Conservation (phyloP, 176 grass and related monocot species). For the Dendrocalamus sinicus region DNA sequence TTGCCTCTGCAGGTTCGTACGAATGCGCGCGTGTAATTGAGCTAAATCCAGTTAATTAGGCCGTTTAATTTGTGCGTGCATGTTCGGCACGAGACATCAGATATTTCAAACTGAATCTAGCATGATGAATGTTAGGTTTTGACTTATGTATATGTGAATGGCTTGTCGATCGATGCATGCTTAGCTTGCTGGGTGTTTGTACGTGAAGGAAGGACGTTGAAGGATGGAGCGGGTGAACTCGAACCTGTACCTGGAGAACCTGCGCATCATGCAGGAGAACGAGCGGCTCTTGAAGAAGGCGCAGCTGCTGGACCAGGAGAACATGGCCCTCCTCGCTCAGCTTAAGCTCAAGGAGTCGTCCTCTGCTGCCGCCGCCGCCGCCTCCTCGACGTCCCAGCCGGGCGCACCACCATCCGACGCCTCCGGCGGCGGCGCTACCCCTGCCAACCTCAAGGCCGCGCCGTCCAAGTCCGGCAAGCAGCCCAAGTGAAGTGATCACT, state of each 20-base stretch:
- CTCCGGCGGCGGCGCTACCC: background rate
- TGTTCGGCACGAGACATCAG: too few species aligned
- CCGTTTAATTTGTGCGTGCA: too few species aligned
- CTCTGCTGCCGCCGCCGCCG: background rate
- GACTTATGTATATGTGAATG: background rate
- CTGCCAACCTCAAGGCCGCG: background rate
- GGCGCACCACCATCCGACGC: background rate
- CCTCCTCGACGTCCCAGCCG: background rate
- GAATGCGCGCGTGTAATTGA: too few species aligned
- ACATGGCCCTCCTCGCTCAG: constrained; percentile 61
- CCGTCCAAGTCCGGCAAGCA: constrained; percentile 22
- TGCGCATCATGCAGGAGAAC: constrained; percentile 70
- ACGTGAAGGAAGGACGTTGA: background rate
- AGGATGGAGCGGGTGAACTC: constrained; percentile 52
- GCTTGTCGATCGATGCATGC: background rate
- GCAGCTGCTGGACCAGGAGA: constrained; percentile 64
- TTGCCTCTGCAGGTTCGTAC: too few species aligned
- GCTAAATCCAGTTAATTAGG: too few species aligned
- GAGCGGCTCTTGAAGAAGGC: constrained; percentile 64
- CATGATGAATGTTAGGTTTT: too few species aligned
- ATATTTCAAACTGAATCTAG: too few species aligned
- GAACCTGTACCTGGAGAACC: constrained; percentile 65
- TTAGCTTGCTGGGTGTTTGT: background rate
- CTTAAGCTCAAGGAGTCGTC: constrained; percentile 38
- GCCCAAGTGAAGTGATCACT: constrained; percentile 39